Evolutionary conservation across 805 yeast species (phyloP), one percentile per base, ranked within the genome.

Genomic region (Metschnikowia chrysomelidarum): DNA sequence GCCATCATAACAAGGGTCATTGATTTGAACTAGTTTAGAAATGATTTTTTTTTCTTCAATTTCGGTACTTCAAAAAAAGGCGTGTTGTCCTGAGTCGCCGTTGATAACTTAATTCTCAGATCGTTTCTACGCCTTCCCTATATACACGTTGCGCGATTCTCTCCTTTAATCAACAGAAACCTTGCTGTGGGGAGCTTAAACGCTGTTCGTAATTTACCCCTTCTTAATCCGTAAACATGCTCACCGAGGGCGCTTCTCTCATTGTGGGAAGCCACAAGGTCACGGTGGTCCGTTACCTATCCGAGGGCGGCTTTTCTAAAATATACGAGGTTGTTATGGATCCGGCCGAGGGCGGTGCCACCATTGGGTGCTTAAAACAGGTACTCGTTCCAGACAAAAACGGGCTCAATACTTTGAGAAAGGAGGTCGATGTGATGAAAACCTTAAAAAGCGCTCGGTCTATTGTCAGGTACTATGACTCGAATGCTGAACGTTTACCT

Each of bases 391-490:
- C 81, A 28, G 83, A 81, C 50, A 84, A 83, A 46, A 62, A 69
- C 18, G 88, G 88, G 1, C 63, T 85, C 46, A 73, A 73, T 46
- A 75, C 73, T 40, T 63, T 85, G 49, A 57, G 91, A 14, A 78
- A 76, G 38, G 94, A 85, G 55, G 93, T 85, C 11, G 88, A 82
- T 30, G 86, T 82, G 3, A 85, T 85, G 93, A 74, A 83, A 50
- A 66, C 73, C 33, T 58, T 85, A 36, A 63, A 74, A 14, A 67
- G 71, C 11, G 75, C 79, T 27, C 62, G 76, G 18, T 71, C 75
- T 45, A 77, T 82, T 33, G 93, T 84, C 19, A 71, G 70, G 40
- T 82, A 82, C 51, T 81, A 71, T 49, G 94, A 85, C 54, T 82
- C 89, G 2, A 81, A 82, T 53, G 93, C 94, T 1, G 78, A 82